Evolutionary conservation across 768 basidiomycete species (phyloP).

Genomic region (Sporobolomyces pararoseus): DNA sequence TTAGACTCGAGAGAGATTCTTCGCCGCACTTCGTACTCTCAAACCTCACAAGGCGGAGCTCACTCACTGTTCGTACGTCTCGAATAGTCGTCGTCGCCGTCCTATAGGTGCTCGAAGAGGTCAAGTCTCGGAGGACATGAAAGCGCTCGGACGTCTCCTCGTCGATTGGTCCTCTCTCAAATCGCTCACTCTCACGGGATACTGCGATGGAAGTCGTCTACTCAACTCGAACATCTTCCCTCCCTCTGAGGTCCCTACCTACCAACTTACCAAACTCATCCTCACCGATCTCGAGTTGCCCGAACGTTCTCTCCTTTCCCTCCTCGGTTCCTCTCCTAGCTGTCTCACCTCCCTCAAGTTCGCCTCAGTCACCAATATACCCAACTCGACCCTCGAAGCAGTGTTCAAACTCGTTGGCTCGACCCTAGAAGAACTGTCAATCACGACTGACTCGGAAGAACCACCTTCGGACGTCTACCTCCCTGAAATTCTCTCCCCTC

Average conservation of each 20-base stretch:
- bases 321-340: background rate
- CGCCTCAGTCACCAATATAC: background rate
- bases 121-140: background rate
- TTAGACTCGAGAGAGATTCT: background rate
- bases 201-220: background rate
- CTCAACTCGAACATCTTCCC: background rate
- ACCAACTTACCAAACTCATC: background rate
- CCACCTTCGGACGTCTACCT: no score
- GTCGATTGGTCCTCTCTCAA: conserved; percentile 1
- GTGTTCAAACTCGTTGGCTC: background rate
- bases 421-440: background rate
- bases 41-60: background rate
- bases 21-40: background rate
- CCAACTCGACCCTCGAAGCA: background rate
- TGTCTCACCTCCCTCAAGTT: conserved; percentile 5
- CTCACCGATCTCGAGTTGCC: background rate
- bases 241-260: background rate
- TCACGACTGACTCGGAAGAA: conserved; percentile 14
- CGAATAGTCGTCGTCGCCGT: no score
- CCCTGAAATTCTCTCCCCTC: background rate
- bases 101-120: no score
- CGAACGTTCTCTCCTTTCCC: background rate
- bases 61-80: background rate
- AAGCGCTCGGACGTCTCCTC: background rate
- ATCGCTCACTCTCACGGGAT: background rate